Base-by-base conservation (phyloP, 139 green algal genomes). In the Chlamydomonas eustigma region DNA sequence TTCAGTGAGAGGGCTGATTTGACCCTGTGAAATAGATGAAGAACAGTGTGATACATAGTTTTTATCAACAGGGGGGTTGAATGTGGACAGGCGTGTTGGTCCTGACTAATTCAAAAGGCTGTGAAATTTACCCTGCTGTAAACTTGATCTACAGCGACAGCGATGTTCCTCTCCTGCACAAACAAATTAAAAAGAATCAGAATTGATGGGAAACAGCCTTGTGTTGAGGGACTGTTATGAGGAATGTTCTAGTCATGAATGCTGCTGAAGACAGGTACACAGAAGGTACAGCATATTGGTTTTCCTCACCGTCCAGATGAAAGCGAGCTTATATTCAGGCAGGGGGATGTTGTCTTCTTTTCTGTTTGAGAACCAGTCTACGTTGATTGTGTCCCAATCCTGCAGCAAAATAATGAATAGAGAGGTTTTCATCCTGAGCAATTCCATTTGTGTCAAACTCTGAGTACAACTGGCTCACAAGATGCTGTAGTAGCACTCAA, bases 91-190 rank as follows among this genome's bases (percentile, higher is more conserved):
- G 44, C 44, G 18, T 58, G 44, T 12, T 12, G 44, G 44, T 18
- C 44, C 44, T 58, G 44, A 28, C 18, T 58, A 58, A 28, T 18
- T 58, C 18, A 12, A 58, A 28, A 18, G 18, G 12, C 44, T 28
- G 12, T 18, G 1, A 1, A 2, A 22, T 67, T 79, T 30, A 84
- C 83, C 77, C 74, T 64, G 30, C 37, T 72, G 67, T 87, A 89
- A n/a, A 96, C 81, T 84, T 96, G 91, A 83, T 97, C 93, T 12
- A 97, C 92, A 6, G 84, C 74, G 0, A 97, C 86, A 1, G 76
- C 91, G 30, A 97, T 82, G 81, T 92, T 94, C 80, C 94, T 92
- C n/a, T 95, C 87, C 69, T 93, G 71, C 18, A 28, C 44, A 58
- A n/a, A n/a, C n/a, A n/a, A 58, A 18, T 28, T 58, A 12, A 58